A percentile compares a stretch with the other conserved stretches of the same genome.
Evolutionary conservation across 2,329 filamentous ascomycete species (phyloP).

Genomic region (Pseudogymnoascus sp.): DNA sequence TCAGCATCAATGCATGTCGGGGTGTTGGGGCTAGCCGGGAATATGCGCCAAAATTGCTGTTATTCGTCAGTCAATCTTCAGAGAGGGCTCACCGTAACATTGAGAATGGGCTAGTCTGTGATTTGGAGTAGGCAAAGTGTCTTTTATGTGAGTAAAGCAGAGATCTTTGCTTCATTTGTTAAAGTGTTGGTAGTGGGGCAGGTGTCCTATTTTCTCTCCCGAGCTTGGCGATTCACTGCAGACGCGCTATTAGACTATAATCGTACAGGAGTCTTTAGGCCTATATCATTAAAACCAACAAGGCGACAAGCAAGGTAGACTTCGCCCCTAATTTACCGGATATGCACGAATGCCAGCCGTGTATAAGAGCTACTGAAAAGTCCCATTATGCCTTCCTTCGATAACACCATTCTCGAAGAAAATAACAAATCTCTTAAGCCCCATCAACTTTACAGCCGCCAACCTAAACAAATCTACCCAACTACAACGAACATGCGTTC

Average conservation of each 20-base stretch:
- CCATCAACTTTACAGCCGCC: background rate
- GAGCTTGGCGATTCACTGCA: background rate
- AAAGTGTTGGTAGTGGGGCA: background rate
- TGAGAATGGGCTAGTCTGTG: background rate
- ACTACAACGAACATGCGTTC: background rate
- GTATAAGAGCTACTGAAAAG: background rate
- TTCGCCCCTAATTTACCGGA: background rate
- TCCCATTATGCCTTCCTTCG: background rate
- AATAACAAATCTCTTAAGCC: background rate
- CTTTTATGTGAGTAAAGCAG: background rate
- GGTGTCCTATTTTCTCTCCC: background rate
- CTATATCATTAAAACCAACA: background rate
- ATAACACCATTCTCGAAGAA: background rate
- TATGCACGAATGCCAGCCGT: background rate
- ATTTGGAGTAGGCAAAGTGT: background rate
- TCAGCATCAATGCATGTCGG: background rate
- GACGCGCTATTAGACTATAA: background rate
- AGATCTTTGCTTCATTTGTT: slow-evolving; percentile 3
- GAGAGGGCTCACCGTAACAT: no score
- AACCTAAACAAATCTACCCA: background rate
- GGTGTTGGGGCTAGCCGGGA: background rate
- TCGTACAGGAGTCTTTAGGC: background rate
- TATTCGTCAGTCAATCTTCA: background rate
- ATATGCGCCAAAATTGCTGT: background rate
- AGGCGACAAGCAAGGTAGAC: background rate